Evolutionary conservation across 2,329 filamentous ascomycete genomes (phyloP).

Genomic region (Phoma sp.): DNA sequence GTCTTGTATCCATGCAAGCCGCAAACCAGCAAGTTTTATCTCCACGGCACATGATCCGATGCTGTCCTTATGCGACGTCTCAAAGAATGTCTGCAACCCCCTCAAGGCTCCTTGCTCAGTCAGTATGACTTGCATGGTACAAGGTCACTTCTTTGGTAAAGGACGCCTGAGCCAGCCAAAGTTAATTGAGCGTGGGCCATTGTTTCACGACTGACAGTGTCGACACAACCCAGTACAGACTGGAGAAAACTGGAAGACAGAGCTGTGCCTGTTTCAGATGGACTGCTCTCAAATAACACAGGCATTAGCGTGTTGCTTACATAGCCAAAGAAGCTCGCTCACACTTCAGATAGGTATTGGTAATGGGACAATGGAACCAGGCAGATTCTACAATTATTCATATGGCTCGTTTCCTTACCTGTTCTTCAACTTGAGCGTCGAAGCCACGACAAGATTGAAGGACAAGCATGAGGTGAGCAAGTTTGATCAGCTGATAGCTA

Average conservation of each 20-base stretch:
- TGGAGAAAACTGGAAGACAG: neutral
- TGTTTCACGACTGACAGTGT: constrained; percentile 11
- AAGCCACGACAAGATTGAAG: no score
- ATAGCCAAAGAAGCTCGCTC: no score
- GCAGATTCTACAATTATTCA: no score
- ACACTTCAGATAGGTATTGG: no score
- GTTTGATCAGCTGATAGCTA: no score
- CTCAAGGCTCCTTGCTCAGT: neutral
- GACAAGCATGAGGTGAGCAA: no score
- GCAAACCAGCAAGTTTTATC: neutral
- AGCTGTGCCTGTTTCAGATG: neutral
- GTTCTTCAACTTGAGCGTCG: no score
- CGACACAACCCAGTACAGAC: constrained; percentile 8
- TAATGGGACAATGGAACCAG: no score
- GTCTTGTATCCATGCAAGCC: neutral
- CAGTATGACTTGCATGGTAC: constrained; percentile 8
- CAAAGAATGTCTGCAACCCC: neutral
- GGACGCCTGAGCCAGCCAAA: neutral
- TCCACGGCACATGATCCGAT: neutral
- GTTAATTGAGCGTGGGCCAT: constrained; percentile 2
- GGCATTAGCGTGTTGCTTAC: no score
- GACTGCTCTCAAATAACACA: no score
- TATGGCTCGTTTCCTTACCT: no score
- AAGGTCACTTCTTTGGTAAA: neutral
- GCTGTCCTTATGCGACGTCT: neutral